Evolutionary conservation across 139 green algal genomes (phyloP), one percentile per base, ranked within the genome.

Genomic region (Coelastrella sp.): DNA sequence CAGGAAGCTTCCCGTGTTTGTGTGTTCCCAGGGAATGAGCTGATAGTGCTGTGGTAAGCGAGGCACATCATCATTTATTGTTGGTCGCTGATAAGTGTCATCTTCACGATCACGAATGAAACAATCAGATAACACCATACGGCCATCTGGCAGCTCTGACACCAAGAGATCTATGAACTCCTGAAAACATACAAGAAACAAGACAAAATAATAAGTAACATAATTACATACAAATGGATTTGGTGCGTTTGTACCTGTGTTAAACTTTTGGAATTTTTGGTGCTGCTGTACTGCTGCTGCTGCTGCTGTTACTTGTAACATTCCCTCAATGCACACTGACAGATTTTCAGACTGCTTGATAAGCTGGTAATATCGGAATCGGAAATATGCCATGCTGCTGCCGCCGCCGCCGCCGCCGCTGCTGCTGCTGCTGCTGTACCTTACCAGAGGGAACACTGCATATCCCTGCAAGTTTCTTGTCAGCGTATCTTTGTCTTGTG

Each of bases 371-470:
- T 57, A 13, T 57, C 45, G 11, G 11, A 1, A 57, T 57, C 11
- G 45, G 11, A 57, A 57, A 9, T 41, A 9, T 41, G 23, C 34
- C 35, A 19, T 35, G 9, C 32, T 23, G 21, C 21, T 17, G 57
- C 57, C 27, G 57, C 19, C 57, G 27, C 57, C 27, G 57, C 15
- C n/a, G n/a, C n/a, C n/a, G n/a, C n/a, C n/a, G 9, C 32, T 23
- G 21, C 21, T 17, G 57, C 57, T 66, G 57, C 19, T 19, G 27
- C 57, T 66, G 57, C 15, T 27, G 30, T 51, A 8, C 37, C 74
- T 50, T 37, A 84, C 76, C 76, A 84, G 27, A n/a, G 57, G 60
- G 40, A 84, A 84, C 19, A 84, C 62, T 35, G 62, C 41, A 48
- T 84, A 84, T 3, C 40, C 60, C 30, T 75, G 60, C 37, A 48